phyloP scores from a whole-genome alignment of 2,329 filamentous ascomycete species.

The Alternaria incomplexa region DNA sequence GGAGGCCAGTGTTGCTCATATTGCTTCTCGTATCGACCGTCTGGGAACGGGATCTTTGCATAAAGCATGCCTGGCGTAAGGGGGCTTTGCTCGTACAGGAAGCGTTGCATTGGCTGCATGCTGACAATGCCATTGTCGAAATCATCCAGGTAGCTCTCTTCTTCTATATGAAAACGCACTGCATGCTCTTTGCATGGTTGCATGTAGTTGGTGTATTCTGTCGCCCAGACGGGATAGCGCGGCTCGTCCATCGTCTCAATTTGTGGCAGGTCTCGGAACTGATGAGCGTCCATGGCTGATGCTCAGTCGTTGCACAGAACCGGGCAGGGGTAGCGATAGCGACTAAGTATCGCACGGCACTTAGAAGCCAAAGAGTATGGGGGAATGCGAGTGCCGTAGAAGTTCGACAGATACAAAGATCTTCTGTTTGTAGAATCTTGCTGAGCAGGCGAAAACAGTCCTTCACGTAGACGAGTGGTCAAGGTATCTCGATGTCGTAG shows the following conservation, averaged over 20 bases:
- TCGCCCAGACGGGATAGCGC: constrained; percentile 16
- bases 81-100: constrained; percentile 38
- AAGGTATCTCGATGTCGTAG: constrained; percentile 1
- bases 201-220: constrained; percentile 17
- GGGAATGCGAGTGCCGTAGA: background rate
- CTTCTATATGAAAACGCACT: constrained; percentile 15
- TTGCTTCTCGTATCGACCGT: constrained; percentile 20
- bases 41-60: constrained; percentile 28
- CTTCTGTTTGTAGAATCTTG: background rate
- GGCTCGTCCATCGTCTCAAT: constrained; percentile 35
- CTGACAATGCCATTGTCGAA: constrained; percentile 28
- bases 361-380: background rate
- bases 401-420: background rate
- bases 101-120: constrained; percentile 44
- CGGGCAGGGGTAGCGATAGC: background rate
- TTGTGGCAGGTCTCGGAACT: constrained; percentile 40
- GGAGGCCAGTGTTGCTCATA: constrained; percentile 32
- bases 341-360: background rate
- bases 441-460: background rate
- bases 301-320: background rate
- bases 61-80: constrained; percentile 35
- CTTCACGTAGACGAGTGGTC: background rate
- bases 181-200: constrained; percentile 20
- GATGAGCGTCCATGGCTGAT: constrained; percentile 23
- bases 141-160: constrained; percentile 24